Percentiles rank a stretch among this genome's conserved stretches.
Evolutionary conservation across 345 rosid genomes (phyloP).

Genomic region (Aquilaria malaccensis): DNA sequence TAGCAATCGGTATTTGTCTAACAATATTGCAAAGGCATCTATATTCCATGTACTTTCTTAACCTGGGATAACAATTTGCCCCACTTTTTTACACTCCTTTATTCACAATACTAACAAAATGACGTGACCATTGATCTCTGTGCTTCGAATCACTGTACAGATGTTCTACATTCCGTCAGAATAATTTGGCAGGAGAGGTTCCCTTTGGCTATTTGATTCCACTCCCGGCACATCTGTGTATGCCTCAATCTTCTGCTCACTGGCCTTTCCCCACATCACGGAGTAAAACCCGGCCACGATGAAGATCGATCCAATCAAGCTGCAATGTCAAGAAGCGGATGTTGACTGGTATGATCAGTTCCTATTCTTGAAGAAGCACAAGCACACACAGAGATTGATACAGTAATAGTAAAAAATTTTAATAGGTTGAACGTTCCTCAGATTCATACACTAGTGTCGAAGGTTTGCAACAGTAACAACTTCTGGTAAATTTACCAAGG

Average conservation of each 20-base stretch:
- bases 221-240: conserved; percentile 7
- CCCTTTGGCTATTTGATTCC: conserved; percentile 25
- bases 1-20: too few species aligned
- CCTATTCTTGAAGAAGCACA: not conserved
- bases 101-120: too few species aligned
- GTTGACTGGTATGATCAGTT: too few species aligned
- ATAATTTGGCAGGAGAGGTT: conserved; percentile 29
- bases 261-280: conserved; percentile 53
- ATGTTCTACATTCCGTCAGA: conserved; percentile 20
- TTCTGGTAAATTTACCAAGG: too few species aligned
- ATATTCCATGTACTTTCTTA: too few species aligned
- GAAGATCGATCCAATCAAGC: conserved; percentile 41
- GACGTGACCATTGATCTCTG: not conserved
- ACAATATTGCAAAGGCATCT: too few species aligned
- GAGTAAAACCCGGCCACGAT: conserved; percentile 47
- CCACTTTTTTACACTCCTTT: too few species aligned
- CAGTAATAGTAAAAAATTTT: too few species aligned
- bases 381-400: not conserved
- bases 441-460: too few species aligned
- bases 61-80: too few species aligned
- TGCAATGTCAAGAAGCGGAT: conserved; percentile 10
- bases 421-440: too few species aligned
- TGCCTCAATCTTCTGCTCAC: conserved; percentile 23
- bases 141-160: conserved; percentile 6
- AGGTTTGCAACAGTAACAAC: too few species aligned